Evolutionary conservation across 2,329 filamentous ascomycete species (phyloP).

Genomic region (Coleophoma cylindrospora): DNA sequence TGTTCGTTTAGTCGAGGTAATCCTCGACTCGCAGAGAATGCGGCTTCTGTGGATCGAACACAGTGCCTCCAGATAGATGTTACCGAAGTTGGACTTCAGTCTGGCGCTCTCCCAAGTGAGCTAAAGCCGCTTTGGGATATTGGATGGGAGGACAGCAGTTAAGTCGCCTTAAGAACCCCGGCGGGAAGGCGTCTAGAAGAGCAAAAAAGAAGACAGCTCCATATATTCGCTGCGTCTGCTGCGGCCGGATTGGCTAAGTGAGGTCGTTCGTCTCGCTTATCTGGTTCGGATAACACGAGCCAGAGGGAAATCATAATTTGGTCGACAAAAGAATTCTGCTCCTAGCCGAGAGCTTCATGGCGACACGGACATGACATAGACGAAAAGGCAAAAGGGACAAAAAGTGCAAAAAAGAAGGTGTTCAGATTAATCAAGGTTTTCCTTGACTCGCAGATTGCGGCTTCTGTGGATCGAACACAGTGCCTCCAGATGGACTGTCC

Average conservation of each 20-base stretch:
- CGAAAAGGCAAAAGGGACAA: neutral
- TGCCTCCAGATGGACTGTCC: neutral
- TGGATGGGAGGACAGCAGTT: too few species aligned
- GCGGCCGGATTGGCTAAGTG: too few species aligned
- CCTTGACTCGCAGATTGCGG: conserved; percentile 2
- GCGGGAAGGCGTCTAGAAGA: too few species aligned
- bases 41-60: neutral
- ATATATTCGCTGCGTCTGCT: too few species aligned
- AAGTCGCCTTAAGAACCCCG: too few species aligned
- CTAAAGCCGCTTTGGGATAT: conserved; percentile 6
- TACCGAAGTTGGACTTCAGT: conserved; percentile 6
- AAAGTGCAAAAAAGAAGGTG: neutral
- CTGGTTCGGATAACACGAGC: too few species aligned
- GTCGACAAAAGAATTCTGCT: too few species aligned
- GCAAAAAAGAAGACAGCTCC: too few species aligned
- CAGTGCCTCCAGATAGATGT: neutral
- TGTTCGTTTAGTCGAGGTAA: neutral
- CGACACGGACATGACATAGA: too few species aligned
- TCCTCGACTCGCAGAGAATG: conserved; percentile 2
- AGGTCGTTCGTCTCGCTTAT: too few species aligned
- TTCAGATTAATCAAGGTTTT: neutral
- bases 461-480: neutral
- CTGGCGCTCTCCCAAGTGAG: conserved; percentile 11
- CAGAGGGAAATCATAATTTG: too few species aligned
- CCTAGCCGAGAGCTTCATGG: too few species aligned